phyloP scores from a whole-genome alignment of 805 yeast species.

The Blastobotrys parvus region DNA sequence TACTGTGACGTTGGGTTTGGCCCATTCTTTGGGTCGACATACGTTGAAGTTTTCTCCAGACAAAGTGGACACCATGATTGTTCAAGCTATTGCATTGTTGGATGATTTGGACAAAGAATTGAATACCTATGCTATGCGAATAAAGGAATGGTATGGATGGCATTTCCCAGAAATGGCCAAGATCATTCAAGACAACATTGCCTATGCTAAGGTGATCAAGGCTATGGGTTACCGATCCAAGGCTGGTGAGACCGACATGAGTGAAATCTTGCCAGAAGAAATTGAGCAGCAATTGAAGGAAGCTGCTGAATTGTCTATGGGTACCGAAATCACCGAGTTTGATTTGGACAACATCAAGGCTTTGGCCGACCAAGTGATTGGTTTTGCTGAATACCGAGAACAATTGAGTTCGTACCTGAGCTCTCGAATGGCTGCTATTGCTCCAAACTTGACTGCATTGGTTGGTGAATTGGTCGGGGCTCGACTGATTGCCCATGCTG shows the following conservation, averaged over 20 bases:
- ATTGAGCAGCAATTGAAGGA: slow-evolving; percentile 71
- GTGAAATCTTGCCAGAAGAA: slow-evolving; percentile 88
- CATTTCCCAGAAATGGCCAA: slow-evolving; percentile 99
- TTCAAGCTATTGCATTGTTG: slow-evolving; percentile 94
- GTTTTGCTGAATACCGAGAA: slow-evolving; percentile 93
- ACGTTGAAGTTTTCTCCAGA: slow-evolving; percentile 96
- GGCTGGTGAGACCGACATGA: slow-evolving; percentile 83
- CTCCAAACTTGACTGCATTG: slow-evolving; percentile 91
- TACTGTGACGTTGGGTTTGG: slow-evolving; percentile 96
- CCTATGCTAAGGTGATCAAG: slow-evolving; percentile 88
- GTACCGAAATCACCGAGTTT: slow-evolving; percentile 92
- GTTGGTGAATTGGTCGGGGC: slow-evolving; percentile 99
- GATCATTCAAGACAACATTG: slow-evolving; percentile 91
- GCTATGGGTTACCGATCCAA: slow-evolving; percentile 91
- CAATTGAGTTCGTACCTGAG: slow-evolving; percentile 85
- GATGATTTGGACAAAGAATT: slow-evolving; percentile 97
- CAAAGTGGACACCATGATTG: slow-evolving; percentile 98
- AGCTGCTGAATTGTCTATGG: slow-evolving; percentile 99
- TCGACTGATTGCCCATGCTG: slow-evolving; percentile 94
- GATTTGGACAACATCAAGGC: slow-evolving; percentile 84
- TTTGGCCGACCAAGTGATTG: slow-evolving; percentile 93
- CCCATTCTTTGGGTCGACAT: slow-evolving; percentile 97
- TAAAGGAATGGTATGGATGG: slow-evolving; percentile 99
- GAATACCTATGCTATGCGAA: slow-evolving; percentile 97
- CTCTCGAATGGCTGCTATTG: slow-evolving; percentile 97